Conservation (phyloP, 2,329 filamentous ascomycete species). For the Aaosphaeria pasadenensis region DNA sequence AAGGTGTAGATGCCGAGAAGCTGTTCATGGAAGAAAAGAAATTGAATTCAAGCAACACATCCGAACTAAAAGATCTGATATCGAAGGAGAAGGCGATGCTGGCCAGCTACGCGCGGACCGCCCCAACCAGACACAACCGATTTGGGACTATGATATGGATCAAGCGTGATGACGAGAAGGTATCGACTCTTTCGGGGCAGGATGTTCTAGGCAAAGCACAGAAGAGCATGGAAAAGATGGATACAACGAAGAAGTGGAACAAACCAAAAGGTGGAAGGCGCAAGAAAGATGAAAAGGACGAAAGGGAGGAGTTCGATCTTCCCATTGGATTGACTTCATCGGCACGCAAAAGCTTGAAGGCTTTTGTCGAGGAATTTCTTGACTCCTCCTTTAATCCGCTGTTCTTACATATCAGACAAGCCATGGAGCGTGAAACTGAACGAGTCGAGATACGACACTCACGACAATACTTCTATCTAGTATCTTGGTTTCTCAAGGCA, state of each 20-base stretch:
- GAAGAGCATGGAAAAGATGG: constrained; percentile 80
- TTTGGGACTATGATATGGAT: constrained; percentile 99
- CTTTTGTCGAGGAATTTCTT: constrained; percentile 88
- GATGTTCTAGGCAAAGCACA: constrained; percentile 73
- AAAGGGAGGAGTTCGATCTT: constrained; percentile 66
- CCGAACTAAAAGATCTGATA: constrained; percentile 73
- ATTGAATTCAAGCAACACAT: constrained; percentile 63
- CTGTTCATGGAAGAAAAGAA: constrained; percentile 81
- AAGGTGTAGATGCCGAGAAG: constrained; percentile 79
- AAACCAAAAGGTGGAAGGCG: constrained; percentile 61
- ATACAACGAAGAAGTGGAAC: constrained; percentile 85
- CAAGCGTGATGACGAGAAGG: constrained; percentile 78
- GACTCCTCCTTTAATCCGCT: constrained; percentile 91
- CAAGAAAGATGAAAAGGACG: constrained; percentile 39
- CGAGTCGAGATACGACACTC: constrained; percentile 74
- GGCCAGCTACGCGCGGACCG: constrained; percentile 70
- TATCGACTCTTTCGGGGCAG: constrained; percentile 85
- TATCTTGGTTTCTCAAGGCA: constrained; percentile 88
- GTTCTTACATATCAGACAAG: constrained; percentile 80
- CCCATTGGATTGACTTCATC: constrained; percentile 66
- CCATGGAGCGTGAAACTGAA: constrained; percentile 84
- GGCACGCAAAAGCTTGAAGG: constrained; percentile 73
- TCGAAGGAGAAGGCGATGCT: constrained; percentile 82
- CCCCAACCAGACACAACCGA: constrained; percentile 83
- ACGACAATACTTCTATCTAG: constrained; percentile 86